Evolutionary conservation across 768 basidiomycete genomes (phyloP).

Genomic region (Neoboletus brunneissimus): DNA sequence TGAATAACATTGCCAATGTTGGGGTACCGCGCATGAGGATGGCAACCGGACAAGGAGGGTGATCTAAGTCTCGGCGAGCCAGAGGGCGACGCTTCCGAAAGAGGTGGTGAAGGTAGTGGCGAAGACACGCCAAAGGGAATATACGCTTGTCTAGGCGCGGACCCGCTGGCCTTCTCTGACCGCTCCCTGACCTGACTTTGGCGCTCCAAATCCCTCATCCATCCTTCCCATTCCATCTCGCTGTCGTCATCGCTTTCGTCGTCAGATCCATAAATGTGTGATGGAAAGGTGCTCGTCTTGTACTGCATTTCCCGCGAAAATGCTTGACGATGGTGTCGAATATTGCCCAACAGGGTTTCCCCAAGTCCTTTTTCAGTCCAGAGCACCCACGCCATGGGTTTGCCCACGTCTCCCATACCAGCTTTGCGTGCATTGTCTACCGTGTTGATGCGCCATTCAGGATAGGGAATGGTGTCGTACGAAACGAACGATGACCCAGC

Average conservation of each 20-base stretch:
- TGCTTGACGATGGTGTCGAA: slow-evolving; percentile 21
- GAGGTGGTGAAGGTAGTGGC: slow-evolving; percentile 26
- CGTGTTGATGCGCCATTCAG: slow-evolving; percentile 60
- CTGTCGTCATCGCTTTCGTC: slow-evolving; percentile 43
- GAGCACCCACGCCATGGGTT: slow-evolving; percentile 49
- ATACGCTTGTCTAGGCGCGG: neutral
- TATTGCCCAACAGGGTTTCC: slow-evolving; percentile 20
- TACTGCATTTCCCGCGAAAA: slow-evolving; percentile 26
- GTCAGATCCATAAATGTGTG: slow-evolving; percentile 22
- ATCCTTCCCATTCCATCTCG: slow-evolving; percentile 67
- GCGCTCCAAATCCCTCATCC: slow-evolving; percentile 56
- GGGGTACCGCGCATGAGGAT: slow-evolving; percentile 10
- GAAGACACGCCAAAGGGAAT: neutral
- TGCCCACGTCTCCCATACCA: slow-evolving; percentile 55
- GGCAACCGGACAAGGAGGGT: slow-evolving; percentile 9
- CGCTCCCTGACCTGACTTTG: slow-evolving; percentile 27
- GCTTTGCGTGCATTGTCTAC: slow-evolving; percentile 52
- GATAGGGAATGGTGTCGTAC: slow-evolving; percentile 49
- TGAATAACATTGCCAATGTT: slow-evolving; percentile 24
- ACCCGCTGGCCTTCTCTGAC: neutral
- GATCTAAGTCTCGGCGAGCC: slow-evolving; percentile 21
- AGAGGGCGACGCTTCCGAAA: slow-evolving; percentile 26
- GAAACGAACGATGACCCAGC: slow-evolving; percentile 22
- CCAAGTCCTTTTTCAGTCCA: slow-evolving; percentile 30
- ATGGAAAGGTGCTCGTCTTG: slow-evolving; percentile 6